phyloP scores from a whole-genome alignment of 2,329 filamentous ascomycete species.

The Ophiognomonia clavigignenti-juglandacearum region DNA sequence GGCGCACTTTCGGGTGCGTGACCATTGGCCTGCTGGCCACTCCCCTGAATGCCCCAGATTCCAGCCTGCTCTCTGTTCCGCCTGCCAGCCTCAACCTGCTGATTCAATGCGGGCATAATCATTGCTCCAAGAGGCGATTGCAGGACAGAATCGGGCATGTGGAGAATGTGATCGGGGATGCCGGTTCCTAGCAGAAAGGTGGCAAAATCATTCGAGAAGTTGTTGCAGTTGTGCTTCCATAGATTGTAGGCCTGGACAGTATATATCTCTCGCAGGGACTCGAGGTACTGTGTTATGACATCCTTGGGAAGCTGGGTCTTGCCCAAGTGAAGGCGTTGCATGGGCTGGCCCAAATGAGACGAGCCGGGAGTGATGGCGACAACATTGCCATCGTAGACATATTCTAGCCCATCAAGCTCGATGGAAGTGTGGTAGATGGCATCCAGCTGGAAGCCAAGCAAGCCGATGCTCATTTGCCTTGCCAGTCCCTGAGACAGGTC shows the following conservation, averaged over 20 bases:
- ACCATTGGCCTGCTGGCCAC: slow-evolving; percentile 28
- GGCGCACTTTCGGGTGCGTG: slow-evolving; percentile 17
- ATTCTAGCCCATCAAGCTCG: slow-evolving; percentile 78
- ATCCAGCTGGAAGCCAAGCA: slow-evolving; percentile 64
- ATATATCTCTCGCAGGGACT: slow-evolving; percentile 77
- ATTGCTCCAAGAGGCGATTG: slow-evolving; percentile 85
- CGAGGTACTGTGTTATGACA: slow-evolving; percentile 79
- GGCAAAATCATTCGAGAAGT: slow-evolving; percentile 88
- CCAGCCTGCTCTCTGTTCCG: slow-evolving; percentile 36
- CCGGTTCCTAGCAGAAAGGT: slow-evolving; percentile 85
- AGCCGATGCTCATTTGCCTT: slow-evolving; percentile 47
- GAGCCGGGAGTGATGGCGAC: slow-evolving; percentile 74
- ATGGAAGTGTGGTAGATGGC: slow-evolving; percentile 95
- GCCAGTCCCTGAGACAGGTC: slow-evolving; percentile 65
- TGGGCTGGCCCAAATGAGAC: slow-evolving; percentile 81
- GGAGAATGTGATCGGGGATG: slow-evolving; percentile 82
- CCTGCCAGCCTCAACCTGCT: slow-evolving; percentile 45
- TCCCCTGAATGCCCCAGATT: slow-evolving; percentile 45
- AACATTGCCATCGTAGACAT: slow-evolving; percentile 84
- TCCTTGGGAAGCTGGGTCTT: slow-evolving; percentile 74
- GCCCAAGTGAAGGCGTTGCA: slow-evolving; percentile 72
- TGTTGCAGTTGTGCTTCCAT: slow-evolving; percentile 93
- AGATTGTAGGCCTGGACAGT: slow-evolving; percentile 83
- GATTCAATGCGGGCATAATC: slow-evolving; percentile 66
- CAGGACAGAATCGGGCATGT: slow-evolving; percentile 79